These are phyloP conservation scores for Huntiella abstrusa DNA, from an alignment of 2,329 filamentous ascomycete genomes.

Conservation along the genomic window DNA sequence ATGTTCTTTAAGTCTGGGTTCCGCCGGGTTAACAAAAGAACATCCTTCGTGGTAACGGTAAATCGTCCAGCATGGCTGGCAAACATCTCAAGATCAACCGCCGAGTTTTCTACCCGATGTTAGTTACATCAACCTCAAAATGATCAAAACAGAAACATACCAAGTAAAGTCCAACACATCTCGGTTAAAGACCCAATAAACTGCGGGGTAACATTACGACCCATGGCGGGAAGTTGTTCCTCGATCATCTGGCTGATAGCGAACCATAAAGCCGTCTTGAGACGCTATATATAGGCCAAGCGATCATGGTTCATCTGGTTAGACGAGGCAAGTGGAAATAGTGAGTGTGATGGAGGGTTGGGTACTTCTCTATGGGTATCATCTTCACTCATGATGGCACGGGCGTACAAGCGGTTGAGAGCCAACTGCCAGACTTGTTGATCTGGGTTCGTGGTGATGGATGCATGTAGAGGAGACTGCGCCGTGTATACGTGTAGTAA, in stretches of 20 bases:
- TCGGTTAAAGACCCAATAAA: conserved; percentile 78
- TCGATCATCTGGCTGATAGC: conserved; percentile 76
- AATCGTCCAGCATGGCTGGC: conserved; percentile 61
- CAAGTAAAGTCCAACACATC: conserved; percentile 72
- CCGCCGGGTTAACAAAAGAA: conserved; percentile 66
- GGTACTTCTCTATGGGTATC: conserved; percentile 10
- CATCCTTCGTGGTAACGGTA: conserved; percentile 69
- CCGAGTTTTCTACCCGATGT: conserved; percentile 28
- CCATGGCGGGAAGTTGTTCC: conserved; percentile 41
- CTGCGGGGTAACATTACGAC: conserved; percentile 76
- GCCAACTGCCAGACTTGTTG: too few species aligned
- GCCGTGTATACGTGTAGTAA: too few species aligned
- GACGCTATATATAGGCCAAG: conserved; percentile 32
- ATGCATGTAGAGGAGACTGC: too few species aligned
- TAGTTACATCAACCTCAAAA: neutral
- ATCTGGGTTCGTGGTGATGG: too few species aligned
- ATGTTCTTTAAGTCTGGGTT: conserved; percentile 72
- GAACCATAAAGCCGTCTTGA: conserved; percentile 74
- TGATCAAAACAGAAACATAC: conserved; percentile 27
- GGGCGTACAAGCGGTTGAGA: neutral
- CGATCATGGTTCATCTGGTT: neutral
- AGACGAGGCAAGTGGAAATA: neutral
- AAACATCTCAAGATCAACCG: conserved; percentile 36
- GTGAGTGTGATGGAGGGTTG: too few species aligned
- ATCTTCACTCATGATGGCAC: conserved; percentile 8